Percentiles rank a stretch among this genome's conserved stretches.
Evolutionary conservation across 257 asterid species (phyloP).

Genomic region (Gentiana straminea): DNA sequence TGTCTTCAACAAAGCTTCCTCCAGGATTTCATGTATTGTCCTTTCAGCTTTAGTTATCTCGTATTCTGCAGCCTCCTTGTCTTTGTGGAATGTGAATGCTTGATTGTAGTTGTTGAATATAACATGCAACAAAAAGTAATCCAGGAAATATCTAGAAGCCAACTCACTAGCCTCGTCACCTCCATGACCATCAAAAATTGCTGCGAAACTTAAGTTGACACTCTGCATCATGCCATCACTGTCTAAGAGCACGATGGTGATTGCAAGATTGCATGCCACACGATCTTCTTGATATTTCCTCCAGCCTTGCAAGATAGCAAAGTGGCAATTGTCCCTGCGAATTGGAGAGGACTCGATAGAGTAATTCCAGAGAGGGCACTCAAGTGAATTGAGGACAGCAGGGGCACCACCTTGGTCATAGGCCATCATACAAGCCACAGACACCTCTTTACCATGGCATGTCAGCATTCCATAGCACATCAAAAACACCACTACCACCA

Average conservation of each 20-base stretch:
- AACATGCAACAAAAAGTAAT: slow-evolving; percentile 38
- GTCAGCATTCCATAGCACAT: slow-evolving; percentile 8
- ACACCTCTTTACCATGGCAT: slow-evolving; percentile 26
- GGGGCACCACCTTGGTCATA: slow-evolving; percentile 62
- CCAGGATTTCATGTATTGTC: slow-evolving; percentile 25
- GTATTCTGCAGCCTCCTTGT: slow-evolving; percentile 13
- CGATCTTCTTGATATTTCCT: slow-evolving; percentile 76
- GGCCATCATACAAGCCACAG: slow-evolving; percentile 54
- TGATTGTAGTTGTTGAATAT: slow-evolving; percentile 32
- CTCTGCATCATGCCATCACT: slow-evolving; percentile 21
- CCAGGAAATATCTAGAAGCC: slow-evolving; percentile 47
- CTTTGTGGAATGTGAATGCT: slow-evolving; percentile 16
- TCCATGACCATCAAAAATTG: slow-evolving; percentile 78
- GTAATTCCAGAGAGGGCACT: slow-evolving; percentile 37
- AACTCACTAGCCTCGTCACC: slow-evolving; percentile 69
- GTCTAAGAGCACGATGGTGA: slow-evolving; percentile 45
- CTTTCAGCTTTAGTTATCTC: slow-evolving; percentile 9
- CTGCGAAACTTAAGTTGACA: slow-evolving; percentile 40
- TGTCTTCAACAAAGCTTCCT: slow-evolving; percentile 52
- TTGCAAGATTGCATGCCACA: slow-evolving; percentile 39
- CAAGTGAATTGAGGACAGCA: slow-evolving; percentile 36
- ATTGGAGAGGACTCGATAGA: slow-evolving; percentile 20
- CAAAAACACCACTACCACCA: slow-evolving; percentile 1
- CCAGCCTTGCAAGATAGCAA: slow-evolving; percentile 55
- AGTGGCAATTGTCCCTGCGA: slow-evolving; percentile 29